phyloP scores from a whole-genome alignment of 2,329 filamentous ascomycete species.

The Pseudogymnoascus sp. region DNA sequence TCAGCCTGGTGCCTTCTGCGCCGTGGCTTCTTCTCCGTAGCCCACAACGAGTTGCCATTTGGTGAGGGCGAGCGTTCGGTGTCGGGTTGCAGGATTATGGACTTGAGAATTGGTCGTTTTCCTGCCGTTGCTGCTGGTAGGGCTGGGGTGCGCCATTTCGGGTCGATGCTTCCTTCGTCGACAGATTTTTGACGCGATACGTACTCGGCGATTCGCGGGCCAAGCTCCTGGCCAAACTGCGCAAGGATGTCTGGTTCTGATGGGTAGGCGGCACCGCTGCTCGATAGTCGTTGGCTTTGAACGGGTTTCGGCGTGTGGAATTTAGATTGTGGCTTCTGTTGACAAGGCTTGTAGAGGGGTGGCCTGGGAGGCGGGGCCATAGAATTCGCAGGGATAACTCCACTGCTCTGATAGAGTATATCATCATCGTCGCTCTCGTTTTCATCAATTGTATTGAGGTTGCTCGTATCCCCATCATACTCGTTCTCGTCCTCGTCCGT shows the following conservation, averaged over 20 bases:
- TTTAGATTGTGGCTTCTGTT: background rate
- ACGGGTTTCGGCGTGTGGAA: background rate
- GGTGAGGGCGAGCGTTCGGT: constrained; percentile 23
- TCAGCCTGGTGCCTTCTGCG: constrained; percentile 9
- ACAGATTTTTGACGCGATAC: constrained; percentile 19
- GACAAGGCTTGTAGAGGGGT: background rate
- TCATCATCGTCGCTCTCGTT: constrained; percentile 1
- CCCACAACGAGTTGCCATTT: constrained; percentile 24
- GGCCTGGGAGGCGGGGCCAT: background rate
- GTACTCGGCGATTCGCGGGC: constrained; percentile 23
- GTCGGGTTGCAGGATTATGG: constrained; percentile 14
- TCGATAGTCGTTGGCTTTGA: background rate
- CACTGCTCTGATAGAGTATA: constrained; percentile 5
- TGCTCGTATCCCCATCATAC: background rate
- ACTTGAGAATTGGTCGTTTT: constrained; percentile 16
- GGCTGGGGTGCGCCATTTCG: constrained; percentile 22
- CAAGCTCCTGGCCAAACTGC: constrained; percentile 24
- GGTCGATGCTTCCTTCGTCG: constrained; percentile 20
- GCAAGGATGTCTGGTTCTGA: constrained; percentile 23
- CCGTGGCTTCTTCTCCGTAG: constrained; percentile 13
- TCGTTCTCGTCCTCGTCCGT: background rate
- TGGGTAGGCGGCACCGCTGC: constrained; percentile 14
- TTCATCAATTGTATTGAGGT: background rate
- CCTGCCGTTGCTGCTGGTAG: constrained; percentile 13
- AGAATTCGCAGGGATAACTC: background rate